Evolutionary conservation across 2,329 filamentous ascomycete species (phyloP).

Genomic region (Phialophora macrospora): DNA sequence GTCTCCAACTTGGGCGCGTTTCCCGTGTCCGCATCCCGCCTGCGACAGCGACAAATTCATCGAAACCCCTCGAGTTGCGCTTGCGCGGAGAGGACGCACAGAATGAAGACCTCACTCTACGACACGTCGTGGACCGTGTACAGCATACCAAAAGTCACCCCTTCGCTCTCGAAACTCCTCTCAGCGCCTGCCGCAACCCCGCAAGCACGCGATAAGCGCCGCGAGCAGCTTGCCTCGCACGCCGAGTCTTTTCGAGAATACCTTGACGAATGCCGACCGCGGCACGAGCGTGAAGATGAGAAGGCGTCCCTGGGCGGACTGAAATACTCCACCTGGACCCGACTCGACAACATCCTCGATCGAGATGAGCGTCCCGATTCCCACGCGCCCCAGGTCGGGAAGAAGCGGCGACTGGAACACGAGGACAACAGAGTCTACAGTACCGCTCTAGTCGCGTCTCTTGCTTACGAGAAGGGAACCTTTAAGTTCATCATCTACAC

Average conservation of each 20-base stretch:
- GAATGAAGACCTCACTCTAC: constrained; percentile 28
- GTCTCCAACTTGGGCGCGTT: background rate
- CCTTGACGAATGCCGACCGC: constrained; percentile 23
- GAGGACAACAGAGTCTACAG: background rate
- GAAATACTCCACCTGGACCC: constrained; percentile 28
- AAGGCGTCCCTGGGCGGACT: constrained; percentile 30
- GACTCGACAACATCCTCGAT: constrained; percentile 8
- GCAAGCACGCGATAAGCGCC: constrained; percentile 6
- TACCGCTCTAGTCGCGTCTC: constrained; percentile 23
- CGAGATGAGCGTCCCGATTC: background rate
- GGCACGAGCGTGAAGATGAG: constrained; percentile 34
- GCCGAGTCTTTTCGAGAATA: constrained; percentile 21
- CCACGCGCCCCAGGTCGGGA: background rate
- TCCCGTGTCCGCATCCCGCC: background rate
- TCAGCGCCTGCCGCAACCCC: constrained; percentile 9
- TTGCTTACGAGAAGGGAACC: constrained; percentile 33
- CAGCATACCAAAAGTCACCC: constrained; percentile 16
- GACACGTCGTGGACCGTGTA: constrained; percentile 31
- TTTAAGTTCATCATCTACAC: constrained; percentile 33
- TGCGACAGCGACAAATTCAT: background rate
- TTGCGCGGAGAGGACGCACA: constrained; percentile 5
- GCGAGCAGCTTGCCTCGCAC: constrained; percentile 21
- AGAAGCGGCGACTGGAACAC: constrained; percentile 10
- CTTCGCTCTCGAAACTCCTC: constrained; percentile 17
- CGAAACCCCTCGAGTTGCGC: background rate